Evolutionary conservation across 164 flowering plant species (phyloP).

Genomic region (Sextonia rubra): DNA sequence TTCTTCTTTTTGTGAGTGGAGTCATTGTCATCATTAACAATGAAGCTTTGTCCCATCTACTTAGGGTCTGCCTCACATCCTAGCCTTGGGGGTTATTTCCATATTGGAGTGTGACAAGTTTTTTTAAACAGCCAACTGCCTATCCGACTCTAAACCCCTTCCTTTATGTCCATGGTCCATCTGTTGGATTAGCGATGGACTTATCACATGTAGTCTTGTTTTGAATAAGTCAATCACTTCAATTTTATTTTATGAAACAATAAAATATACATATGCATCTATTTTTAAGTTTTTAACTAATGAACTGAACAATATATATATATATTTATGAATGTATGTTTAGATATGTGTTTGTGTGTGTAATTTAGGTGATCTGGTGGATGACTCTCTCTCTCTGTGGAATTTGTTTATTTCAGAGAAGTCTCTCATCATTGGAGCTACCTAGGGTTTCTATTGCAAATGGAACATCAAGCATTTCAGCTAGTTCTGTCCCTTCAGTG

Average conservation of each 20-base stretch:
- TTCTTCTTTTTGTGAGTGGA: too few species aligned
- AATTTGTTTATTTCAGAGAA: constrained; percentile 48
- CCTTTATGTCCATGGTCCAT: background rate
- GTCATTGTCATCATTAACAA: too few species aligned
- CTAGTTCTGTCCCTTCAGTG: constrained; percentile 31
- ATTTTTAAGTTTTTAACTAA: too few species aligned
- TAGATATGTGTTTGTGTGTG: background rate
- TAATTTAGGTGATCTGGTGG: background rate
- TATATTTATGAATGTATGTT: background rate
- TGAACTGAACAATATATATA: too few species aligned
- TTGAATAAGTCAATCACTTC: background rate
- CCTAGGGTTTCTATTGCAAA: constrained; percentile 73
- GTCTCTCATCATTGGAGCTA: constrained; percentile 89
- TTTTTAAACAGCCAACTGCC: too few species aligned
- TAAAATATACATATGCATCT: too few species aligned
- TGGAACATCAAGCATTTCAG: constrained; percentile 28
- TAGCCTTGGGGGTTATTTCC: too few species aligned
- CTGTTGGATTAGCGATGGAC: background rate
- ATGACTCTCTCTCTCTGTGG: background rate
- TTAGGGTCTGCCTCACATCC: too few species aligned
- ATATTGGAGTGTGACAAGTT: too few species aligned
- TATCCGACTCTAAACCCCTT: too few species aligned
- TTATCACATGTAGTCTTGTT: background rate
- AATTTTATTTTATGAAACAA: too few species aligned
- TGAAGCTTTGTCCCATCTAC: too few species aligned